Conservation (phyloP, 2,329 filamentous ascomycete genomes). For the Lecanicillium sp. region DNA sequence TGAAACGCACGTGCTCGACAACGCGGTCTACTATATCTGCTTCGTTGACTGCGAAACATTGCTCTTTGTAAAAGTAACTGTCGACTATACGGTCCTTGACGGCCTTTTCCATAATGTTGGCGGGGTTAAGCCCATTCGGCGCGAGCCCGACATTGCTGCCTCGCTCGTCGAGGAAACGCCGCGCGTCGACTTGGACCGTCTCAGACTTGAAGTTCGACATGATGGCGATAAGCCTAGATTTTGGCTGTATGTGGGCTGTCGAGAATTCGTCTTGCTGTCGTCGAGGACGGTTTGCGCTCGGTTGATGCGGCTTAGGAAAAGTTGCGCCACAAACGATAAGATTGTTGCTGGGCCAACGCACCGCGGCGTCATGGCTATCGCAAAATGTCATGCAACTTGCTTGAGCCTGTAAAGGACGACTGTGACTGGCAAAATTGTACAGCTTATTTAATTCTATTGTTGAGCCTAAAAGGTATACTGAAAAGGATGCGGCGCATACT, state of each 20-base stretch:
- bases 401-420: too few relatives aligned
- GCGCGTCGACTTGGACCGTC: constrained; percentile 70
- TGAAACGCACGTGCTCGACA: constrained; percentile 68
- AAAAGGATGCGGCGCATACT: constrained; percentile 36
- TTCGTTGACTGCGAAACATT: constrained; percentile 92
- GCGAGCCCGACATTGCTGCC: constrained; percentile 69
- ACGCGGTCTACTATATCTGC: constrained; percentile 80
- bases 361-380: background rate
- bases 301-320: constrained; percentile 2
- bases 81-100: constrained; percentile 93
- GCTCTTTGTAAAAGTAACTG: constrained; percentile 97
- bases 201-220: constrained; percentile 29
- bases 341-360: constrained; percentile 35
- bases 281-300: constrained; percentile 5
- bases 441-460: background rate
- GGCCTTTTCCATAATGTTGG: constrained; percentile 92
- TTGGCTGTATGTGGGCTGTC: too few relatives aligned
- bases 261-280: constrained; percentile 5
- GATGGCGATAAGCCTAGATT: constrained; percentile 2
- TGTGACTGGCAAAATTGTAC: too few relatives aligned
- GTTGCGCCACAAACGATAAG: constrained; percentile 24
- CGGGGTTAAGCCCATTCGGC: constrained; percentile 82
- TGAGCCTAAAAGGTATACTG: background rate
- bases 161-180: constrained; percentile 79
- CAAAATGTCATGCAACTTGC: too few relatives aligned